A percentile compares a stretch with the other conserved stretches of the same genome.
Evolutionary conservation across 192 early-diverging fungal species (phyloP).

Genomic region (Umbelopsis sp.): DNA sequence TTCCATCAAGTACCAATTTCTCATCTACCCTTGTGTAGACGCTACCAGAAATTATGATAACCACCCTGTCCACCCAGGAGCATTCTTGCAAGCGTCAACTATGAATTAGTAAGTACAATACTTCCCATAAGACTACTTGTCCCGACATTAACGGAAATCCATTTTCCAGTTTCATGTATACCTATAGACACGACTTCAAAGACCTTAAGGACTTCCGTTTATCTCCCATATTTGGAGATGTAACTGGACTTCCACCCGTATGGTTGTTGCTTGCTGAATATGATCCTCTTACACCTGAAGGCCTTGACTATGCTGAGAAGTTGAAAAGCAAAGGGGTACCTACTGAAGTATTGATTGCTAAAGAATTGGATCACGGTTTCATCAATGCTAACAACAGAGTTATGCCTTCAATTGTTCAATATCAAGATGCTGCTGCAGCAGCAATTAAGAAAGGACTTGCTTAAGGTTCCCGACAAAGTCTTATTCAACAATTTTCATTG

Average conservation of each 20-base stretch:
- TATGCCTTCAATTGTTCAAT: background rate
- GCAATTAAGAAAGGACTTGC: background rate
- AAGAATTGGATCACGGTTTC: background rate
- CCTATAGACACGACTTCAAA: background rate
- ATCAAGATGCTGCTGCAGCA: background rate
- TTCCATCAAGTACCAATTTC: background rate
- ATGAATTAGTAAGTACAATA: background rate
- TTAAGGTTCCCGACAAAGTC: too few relatives aligned
- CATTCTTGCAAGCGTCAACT: background rate
- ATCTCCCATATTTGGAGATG: background rate
- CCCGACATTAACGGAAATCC: background rate
- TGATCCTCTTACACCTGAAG: background rate
- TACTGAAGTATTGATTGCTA: background rate
- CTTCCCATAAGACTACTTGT: background rate
- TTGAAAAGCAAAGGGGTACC: background rate
- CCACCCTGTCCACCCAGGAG: background rate
- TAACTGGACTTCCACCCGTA: slow-evolving; percentile 11
- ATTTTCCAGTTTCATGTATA: background rate
- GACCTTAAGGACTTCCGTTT: background rate
- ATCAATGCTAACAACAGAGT: background rate
- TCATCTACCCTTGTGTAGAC: slow-evolving; percentile 1
- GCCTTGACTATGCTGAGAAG: background rate
- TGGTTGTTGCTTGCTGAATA: slow-evolving; percentile 1
- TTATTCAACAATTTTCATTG: too few relatives aligned
- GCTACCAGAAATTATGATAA: too few relatives aligned